phyloP scores from a whole-genome alignment of 768 basidiomycete genomes.

The Clathrus columnatus region DNA sequence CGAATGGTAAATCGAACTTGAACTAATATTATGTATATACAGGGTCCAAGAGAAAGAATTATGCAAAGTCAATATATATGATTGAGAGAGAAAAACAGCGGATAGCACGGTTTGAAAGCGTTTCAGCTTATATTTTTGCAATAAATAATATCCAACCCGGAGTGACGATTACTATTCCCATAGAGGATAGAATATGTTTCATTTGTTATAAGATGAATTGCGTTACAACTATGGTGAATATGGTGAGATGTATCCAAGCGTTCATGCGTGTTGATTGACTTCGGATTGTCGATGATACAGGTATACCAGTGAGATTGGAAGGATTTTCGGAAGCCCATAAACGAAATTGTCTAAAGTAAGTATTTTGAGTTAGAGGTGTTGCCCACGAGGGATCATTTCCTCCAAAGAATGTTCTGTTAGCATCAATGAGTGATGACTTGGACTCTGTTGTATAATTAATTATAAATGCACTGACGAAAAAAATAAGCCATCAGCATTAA shows the following conservation, averaged over 20 bases:
- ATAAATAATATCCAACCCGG: too few relatives aligned
- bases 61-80: too few relatives aligned
- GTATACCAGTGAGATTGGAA: not conserved
- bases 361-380: constrained; percentile 54
- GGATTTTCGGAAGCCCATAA: constrained; percentile 49
- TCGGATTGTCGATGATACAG: constrained; percentile 3
- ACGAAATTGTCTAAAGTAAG: constrained; percentile 69
- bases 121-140: too few relatives aligned
- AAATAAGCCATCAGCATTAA: constrained; percentile 61
- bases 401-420: constrained; percentile 75
- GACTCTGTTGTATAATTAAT: too few relatives aligned
- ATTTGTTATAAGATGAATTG: not conserved
- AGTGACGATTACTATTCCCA: too few relatives aligned
- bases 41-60: too few relatives aligned
- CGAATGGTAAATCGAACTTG: too few relatives aligned
- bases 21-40: too few relatives aligned
- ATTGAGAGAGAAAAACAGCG: too few relatives aligned
- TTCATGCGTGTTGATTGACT: not conserved
- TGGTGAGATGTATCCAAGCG: not conserved
- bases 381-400: constrained; percentile 68
- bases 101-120: too few relatives aligned
- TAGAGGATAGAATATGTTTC: too few relatives aligned
- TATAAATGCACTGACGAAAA: constrained; percentile 68
- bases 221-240: not conserved
- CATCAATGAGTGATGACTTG: too few relatives aligned